Evolutionary conservation across 2,329 filamentous ascomycete species (phyloP), one percentile per base, ranked within the genome.

Genomic region (Beauveria pseudobassiana): DNA sequence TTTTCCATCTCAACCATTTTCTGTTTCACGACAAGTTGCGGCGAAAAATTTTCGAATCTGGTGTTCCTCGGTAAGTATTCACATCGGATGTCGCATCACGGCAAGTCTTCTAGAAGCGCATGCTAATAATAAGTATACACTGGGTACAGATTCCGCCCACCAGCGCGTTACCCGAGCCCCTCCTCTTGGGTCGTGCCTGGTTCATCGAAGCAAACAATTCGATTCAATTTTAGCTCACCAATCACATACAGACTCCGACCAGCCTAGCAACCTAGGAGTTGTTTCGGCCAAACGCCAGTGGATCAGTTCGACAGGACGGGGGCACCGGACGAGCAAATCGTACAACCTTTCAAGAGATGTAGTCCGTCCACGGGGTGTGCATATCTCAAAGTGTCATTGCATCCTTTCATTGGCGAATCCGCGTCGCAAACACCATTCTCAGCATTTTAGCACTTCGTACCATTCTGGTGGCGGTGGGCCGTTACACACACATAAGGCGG

Each of bases 401-500:
- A 28, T 59, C 48, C 34, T 51, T 43, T 46, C 16, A 49, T 50
- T 49, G 55, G 46, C 48, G 38, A 40, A 52, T 59, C 48, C 57
- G 48, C 48, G 50, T 45, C 48, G 46, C 38, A 40, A 49, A 50
- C 24, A 50, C 20, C 28, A 59, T 50, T 18, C 16, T 30, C 12
- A n/a, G 26, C 28, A 49, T 58, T 45, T 38, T 46, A 45, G 48
- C 38, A 22, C 57, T 59, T 34, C 18, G 46, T 59, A 43, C 34
- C 38, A n/a, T 43, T 22, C 34, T 52, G 28, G 51, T 61, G 59
- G 59, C 51, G 59, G 59, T 56, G 59, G 59, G 59, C 28, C 50
- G 50, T 50, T 53, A 30, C 42, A 38, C 14, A 40, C 58, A 45
- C 58, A 40, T 34, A 59, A 40, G 30, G 20, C 20, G 45, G 46